Percentiles rank a stretch among this genome's conserved stretches.
Evolutionary conservation across 1,139 yeast species (phyloP).

Genomic region (Kodamaea sp.): DNA sequence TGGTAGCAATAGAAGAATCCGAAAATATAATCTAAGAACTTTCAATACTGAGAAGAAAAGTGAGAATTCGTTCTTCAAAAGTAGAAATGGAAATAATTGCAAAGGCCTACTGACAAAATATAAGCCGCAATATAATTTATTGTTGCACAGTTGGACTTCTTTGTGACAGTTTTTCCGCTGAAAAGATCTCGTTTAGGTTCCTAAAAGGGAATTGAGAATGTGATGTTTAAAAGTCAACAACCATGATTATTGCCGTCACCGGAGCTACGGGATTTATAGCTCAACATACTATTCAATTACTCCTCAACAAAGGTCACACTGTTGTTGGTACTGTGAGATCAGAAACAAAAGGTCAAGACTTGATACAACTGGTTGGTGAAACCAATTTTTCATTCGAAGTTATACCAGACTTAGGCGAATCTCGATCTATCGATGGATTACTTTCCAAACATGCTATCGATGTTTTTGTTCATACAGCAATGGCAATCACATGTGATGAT

Average conservation of each 20-base stretch:
- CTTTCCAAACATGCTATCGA: conserved; percentile 3
- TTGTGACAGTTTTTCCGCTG: too few relatives aligned
- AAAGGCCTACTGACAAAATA: too few relatives aligned
- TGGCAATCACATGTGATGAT: conserved; percentile 23
- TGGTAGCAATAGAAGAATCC: too few relatives aligned
- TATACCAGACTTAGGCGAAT: conserved; percentile 18
- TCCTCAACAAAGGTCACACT: conserved; percentile 24
- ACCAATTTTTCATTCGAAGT: conserved; percentile 28
- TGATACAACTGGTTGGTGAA: conserved; percentile 11
- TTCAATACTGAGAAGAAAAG: too few relatives aligned
- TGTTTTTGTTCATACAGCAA: conserved; percentile 21
- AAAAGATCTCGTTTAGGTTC: too few relatives aligned
- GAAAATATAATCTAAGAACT: too few relatives aligned
- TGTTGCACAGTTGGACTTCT: too few relatives aligned
- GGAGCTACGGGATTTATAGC: conserved; percentile 46
- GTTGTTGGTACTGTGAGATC: conserved; percentile 39
- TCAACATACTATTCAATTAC: conserved; percentile 25
- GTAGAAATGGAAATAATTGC: too few relatives aligned
- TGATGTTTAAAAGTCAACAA: too few relatives aligned
- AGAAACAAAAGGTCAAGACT: conserved; percentile 26
- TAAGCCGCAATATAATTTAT: too few relatives aligned
- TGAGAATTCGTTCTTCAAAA: too few relatives aligned
- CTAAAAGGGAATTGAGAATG: too few relatives aligned
- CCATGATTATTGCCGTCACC: conserved; percentile 26
- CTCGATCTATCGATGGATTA: conserved; percentile 1